Conservation (phyloP, 2,329 filamentous ascomycete species). For the Aspergillus bombycis region DNA sequence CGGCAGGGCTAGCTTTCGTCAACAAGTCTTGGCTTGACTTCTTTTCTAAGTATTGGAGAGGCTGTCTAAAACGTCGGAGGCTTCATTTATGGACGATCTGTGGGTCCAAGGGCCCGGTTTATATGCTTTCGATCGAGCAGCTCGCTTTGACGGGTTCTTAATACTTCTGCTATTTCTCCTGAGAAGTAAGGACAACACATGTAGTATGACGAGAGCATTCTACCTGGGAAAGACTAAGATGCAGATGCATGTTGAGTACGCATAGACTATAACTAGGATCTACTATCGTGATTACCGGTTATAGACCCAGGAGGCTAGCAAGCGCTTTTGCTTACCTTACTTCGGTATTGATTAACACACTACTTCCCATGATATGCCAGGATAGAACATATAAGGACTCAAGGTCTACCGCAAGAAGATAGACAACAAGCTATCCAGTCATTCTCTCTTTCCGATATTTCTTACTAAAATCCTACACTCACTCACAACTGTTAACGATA, state of each 20-base stretch:
- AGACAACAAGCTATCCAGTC: background rate
- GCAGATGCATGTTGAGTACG: background rate
- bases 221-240: background rate
- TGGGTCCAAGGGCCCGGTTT: background rate
- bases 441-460: background rate
- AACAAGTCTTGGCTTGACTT: background rate
- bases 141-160: background rate
- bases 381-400: background rate
- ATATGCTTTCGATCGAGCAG: background rate
- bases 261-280: background rate
- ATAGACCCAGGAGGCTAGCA: background rate
- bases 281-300: background rate
- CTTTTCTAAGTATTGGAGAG: background rate
- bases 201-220: background rate
- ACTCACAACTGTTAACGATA: background rate
- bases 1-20: background rate
- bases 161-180: background rate
- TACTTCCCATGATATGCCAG: background rate
- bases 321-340: background rate
- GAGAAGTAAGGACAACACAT: background rate
- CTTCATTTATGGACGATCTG: background rate
- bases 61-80: background rate
- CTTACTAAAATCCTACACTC: background rate
- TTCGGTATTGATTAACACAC: background rate
- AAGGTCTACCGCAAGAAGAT: background rate